phyloP scores from a whole-genome alignment of 2,329 filamentous ascomycete species.

The Coleophoma eucalyptorum region DNA sequence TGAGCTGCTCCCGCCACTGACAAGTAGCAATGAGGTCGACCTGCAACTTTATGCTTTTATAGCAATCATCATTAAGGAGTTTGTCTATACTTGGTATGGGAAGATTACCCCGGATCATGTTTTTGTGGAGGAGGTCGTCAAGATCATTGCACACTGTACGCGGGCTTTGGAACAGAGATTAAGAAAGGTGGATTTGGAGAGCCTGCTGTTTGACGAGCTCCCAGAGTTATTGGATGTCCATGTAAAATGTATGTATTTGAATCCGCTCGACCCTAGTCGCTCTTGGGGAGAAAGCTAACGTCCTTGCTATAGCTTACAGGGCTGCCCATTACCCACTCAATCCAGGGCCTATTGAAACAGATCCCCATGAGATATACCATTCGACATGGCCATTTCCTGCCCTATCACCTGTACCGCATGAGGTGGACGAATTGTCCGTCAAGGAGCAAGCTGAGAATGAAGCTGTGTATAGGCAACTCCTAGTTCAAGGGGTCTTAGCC shows the following conservation, averaged over 20 bases:
- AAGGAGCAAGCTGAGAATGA: conserved; percentile 72
- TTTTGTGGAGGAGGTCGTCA: conserved; percentile 84
- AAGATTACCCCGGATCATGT: conserved; percentile 88
- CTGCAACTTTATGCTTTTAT: conserved; percentile 90
- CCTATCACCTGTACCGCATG: conserved; percentile 68
- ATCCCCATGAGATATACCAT: conserved; percentile 74
- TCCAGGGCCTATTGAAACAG: conserved; percentile 54
- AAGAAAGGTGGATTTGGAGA: conserved; percentile 77
- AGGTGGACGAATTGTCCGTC: conserved; percentile 40
- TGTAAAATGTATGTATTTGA: conserved; percentile 60
- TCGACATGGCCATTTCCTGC: conserved; percentile 77
- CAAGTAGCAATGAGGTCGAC: conserved; percentile 91
- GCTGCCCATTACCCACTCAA: conserved; percentile 56
- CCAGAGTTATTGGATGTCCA: conserved; percentile 79
- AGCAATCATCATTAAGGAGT: conserved; percentile 84
- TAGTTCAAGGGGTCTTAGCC: conserved; percentile 79
- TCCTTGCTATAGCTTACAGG: conserved; percentile 60
- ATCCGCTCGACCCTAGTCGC: conserved; percentile 14
- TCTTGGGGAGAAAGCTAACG: conserved; percentile 2
- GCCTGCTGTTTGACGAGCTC: conserved; percentile 81
- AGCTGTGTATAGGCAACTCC: conserved; percentile 76
- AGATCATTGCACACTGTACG: conserved; percentile 89
- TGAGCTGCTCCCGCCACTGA: conserved; percentile 82
- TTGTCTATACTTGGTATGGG: conserved; percentile 88
- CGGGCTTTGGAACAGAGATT: conserved; percentile 82